phyloP scores from a whole-genome alignment of 2,329 filamentous ascomycete genomes.

The Penicillium sp. region DNA sequence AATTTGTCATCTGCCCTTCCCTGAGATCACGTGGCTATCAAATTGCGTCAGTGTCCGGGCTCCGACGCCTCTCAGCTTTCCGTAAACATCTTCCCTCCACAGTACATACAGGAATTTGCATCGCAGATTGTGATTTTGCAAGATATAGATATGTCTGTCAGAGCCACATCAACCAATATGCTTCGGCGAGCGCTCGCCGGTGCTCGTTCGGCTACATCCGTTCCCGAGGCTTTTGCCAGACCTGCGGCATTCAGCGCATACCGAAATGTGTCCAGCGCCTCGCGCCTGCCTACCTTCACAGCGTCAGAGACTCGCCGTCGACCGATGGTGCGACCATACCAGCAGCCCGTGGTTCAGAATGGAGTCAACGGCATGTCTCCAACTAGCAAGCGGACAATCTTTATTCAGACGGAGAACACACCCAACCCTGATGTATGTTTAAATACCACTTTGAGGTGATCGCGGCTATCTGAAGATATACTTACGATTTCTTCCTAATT shows the following conservation, averaged over 20 bases:
- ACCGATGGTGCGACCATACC: constrained; percentile 52
- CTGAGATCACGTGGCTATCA: constrained; percentile 33
- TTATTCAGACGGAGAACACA: constrained; percentile 95
- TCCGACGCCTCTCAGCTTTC: constrained; percentile 22
- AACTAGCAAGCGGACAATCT: constrained; percentile 73
- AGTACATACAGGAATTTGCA: constrained; percentile 10
- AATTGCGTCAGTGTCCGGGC: constrained; percentile 43
- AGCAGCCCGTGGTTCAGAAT: constrained; percentile 46
- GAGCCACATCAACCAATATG: constrained; percentile 41
- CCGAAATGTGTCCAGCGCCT: constrained; percentile 52
- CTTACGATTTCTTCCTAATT: not conserved
- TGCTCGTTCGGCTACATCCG: constrained; percentile 30
- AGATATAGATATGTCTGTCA: constrained; percentile 39
- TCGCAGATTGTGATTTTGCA: constrained; percentile 7
- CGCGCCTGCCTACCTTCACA: constrained; percentile 54
- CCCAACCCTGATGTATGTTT: constrained; percentile 80
- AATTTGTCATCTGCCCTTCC: constrained; percentile 38
- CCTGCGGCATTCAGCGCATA: constrained; percentile 39
- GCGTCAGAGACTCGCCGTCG: constrained; percentile 54
- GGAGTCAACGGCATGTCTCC: constrained; percentile 48
- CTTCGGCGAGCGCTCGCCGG: constrained; percentile 38
- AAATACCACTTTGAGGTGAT: not conserved
- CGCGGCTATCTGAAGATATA: not conserved
- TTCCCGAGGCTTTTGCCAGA: constrained; percentile 36
- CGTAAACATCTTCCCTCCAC: constrained; percentile 17